Evolutionary conservation across 2,329 filamentous ascomycete species (phyloP).

Genomic region (Ophiostoma piceae): DNA sequence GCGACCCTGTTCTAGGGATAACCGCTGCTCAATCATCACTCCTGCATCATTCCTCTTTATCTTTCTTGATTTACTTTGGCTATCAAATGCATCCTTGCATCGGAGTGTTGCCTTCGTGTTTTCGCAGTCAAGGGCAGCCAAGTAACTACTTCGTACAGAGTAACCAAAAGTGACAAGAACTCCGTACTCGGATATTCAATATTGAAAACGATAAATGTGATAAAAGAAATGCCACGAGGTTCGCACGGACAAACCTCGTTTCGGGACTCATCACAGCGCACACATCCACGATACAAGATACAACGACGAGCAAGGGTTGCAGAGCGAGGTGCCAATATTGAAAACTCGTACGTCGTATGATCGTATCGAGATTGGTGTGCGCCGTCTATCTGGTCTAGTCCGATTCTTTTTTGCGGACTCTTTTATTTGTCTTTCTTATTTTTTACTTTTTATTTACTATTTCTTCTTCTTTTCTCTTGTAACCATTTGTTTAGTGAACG

Average conservation of each 20-base stretch:
- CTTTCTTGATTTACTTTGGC: background rate
- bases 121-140: background rate
- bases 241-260: background rate
- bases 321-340: conserved; percentile 1
- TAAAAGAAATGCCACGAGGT: background rate
- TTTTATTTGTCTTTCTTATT: background rate
- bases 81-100: background rate
- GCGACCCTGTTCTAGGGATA: background rate
- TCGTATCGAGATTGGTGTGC: conserved; percentile 7
- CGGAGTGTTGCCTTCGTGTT: background rate
- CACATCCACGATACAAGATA: background rate
- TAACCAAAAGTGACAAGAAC: background rate
- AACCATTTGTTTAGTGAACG: background rate
- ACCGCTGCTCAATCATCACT: background rate
- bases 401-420: background rate
- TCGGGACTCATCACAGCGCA: background rate
- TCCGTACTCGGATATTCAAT: too few relatives aligned
- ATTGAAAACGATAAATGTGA: background rate
- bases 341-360: conserved; percentile 11
- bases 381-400: background rate
- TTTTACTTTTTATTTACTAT: background rate
- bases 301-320: conserved; percentile 4
- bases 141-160: background rate
- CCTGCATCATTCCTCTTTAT: background rate
- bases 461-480: too few relatives aligned